Conservation (phyloP, 768 basidiomycete species). For the Tulasnella sp. region DNA sequence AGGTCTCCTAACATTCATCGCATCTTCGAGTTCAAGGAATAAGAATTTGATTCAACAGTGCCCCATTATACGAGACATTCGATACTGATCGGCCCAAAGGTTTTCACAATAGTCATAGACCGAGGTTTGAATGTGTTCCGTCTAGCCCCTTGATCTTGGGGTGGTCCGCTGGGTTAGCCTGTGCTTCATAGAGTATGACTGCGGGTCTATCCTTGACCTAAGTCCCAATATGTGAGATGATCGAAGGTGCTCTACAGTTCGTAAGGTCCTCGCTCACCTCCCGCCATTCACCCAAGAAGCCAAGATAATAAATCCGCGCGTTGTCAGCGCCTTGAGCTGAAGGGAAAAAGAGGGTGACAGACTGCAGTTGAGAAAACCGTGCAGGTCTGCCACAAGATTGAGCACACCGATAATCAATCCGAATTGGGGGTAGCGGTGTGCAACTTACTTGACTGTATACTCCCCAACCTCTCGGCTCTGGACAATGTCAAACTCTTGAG, state of each 20-base stretch:
- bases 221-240: too few relatives aligned
- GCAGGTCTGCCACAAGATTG: conserved; percentile 44
- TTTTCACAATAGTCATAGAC: conserved; percentile 4
- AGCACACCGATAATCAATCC: background rate
- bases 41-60: too few relatives aligned
- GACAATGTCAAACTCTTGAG: conserved; percentile 63
- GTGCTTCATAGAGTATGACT: conserved; percentile 78
- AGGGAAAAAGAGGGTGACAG: conserved; percentile 74
- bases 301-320: conserved; percentile 69
- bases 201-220: conserved; percentile 70
- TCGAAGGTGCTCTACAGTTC: too few relatives aligned
- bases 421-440: background rate
- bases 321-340: conserved; percentile 68
- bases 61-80: too few relatives aligned
- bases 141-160: conserved; percentile 74
- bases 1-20: too few relatives aligned
- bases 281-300: conserved; percentile 72
- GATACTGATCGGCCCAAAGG: too few relatives aligned
- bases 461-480: conserved; percentile 70
- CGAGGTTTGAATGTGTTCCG: conserved; percentile 40
- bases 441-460: conserved; percentile 64
- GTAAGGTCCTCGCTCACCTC: too few relatives aligned
- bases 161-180: conserved; percentile 81
- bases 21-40: too few relatives aligned
- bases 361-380: conserved; percentile 75